Percentiles rank a stretch among this genome's conserved stretches.
These are phyloP conservation scores for Coelastrella sp. DNA, from an alignment of 139 green algal genomes.

Conservation along the genomic window DNA sequence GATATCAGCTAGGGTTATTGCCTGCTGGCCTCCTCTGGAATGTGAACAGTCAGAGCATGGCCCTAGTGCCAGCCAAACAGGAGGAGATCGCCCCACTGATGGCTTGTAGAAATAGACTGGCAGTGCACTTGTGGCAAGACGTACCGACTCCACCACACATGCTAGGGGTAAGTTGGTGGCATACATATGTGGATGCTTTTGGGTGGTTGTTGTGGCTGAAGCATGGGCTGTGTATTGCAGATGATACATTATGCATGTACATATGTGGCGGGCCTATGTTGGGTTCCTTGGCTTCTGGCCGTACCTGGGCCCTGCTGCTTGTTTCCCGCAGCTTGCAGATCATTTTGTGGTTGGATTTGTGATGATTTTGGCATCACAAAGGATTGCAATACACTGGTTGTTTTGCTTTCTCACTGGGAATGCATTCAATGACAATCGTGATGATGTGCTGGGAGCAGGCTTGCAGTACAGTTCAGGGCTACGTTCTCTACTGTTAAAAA, in stretches of 20 bases:
- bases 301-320: too few species aligned
- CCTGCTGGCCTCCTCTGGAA: constrained; percentile 84
- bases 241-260: too few species aligned
- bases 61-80: constrained; percentile 38
- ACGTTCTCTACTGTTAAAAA: too few species aligned
- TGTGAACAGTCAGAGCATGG: constrained; percentile 49
- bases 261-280: too few species aligned
- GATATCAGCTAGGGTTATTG: constrained; percentile 70
- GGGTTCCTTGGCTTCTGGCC: too few species aligned
- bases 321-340: too few species aligned
- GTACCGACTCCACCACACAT: constrained; percentile 30
- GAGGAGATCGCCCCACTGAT: constrained; percentile 73
- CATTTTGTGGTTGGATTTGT: too few species aligned
- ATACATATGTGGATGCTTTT: neutral
- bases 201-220: neutral
- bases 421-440: too few species aligned
- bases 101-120: constrained; percentile 74
- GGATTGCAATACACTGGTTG: neutral
- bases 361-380: too few species aligned
- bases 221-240: too few species aligned
- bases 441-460: too few species aligned
- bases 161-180: constrained; percentile 24
- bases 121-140: constrained; percentile 62
- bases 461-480: too few species aligned
- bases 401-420: neutral